Base-by-base conservation (phyloP, 169 alveolate genomes). In the Cryptosporidium xiaoi region DNA sequence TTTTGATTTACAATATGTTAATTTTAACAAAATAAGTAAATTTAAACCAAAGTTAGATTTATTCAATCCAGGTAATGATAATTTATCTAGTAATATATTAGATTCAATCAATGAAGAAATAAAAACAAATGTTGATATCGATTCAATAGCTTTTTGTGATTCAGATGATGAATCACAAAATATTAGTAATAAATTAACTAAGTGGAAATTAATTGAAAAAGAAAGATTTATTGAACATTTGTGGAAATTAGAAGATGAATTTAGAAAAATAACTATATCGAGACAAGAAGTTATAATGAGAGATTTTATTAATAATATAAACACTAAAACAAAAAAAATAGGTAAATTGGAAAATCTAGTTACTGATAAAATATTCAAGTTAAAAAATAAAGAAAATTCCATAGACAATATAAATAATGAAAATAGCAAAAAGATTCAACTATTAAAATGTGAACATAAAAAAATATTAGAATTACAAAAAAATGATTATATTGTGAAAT, bases 211-310 rank as follows among this genome's bases (percentile, higher is more conserved):
- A 56, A 15, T 48, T 24, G 87, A 77, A 18, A 77, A 77, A 51
- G 87, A 77, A 33, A 77, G 71, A 33, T 77, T 77, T 60, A 40
- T 77, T 3, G 33, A 77, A 34, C 87, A 77, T 48, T 48, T 77
- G 6, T 29, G 64, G 2, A 29, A 77, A n/a, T 40, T 77, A 12
- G 87, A 77, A 20, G 71, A 77, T 24, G 71, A 77, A 44, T 60
- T 77, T 18, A 56, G 87, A 36, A 56, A 60, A 10, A 8, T 62
- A 27, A 60, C 64, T 7, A 15, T 77, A 24, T 33, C 46, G 15
- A 77, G 87, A 44, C 87, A 77, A 60, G 87, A 77, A 40, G 56
- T 60, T 16, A 77, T 77, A 24, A 77, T 77, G 87, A 77, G 27
- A 48, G 71, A 60, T 2, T 77, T 77, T 34, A 77, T 77, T 46